Conservation (phyloP, 495 filamentous ascomycete species). For the Hypoxylon intermedium region DNA sequence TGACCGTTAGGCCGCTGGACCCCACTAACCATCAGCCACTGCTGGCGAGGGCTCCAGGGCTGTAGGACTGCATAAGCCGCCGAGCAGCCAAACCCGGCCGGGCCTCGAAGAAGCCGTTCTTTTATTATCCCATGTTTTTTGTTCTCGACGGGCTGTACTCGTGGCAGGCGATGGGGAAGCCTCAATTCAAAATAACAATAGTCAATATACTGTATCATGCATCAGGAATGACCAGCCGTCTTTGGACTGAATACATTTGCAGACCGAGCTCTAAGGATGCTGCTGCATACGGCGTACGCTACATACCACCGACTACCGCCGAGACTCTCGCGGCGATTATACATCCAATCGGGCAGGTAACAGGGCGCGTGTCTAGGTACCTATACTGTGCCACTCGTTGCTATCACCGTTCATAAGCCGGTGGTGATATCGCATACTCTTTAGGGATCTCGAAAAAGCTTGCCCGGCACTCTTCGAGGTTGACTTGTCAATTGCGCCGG, state of each 20-base stretch:
- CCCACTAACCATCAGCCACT: constrained; percentile 21
- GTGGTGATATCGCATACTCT: neutral
- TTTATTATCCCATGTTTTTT: constrained; percentile 24
- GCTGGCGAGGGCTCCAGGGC: neutral
- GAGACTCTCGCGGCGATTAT: constrained; percentile 18
- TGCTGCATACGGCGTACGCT: constrained; percentile 21
- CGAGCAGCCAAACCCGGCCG: constrained; percentile 3
- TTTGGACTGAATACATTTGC: constrained; percentile 7
- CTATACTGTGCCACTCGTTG: too few relatives aligned
- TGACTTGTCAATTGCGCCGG: neutral
- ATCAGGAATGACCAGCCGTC: constrained; percentile 12
- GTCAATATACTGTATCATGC: constrained; percentile 8
- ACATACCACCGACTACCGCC: constrained; percentile 19
- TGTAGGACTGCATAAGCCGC: constrained; percentile 17
- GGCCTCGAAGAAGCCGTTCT: constrained; percentile 23
- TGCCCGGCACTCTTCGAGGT: constrained; percentile 1
- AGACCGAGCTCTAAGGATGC: constrained; percentile 19
- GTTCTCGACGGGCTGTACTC: constrained; percentile 1
- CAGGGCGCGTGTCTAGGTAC: neutral
- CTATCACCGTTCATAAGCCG: constrained; percentile 1
- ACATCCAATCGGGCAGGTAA: constrained; percentile 30
- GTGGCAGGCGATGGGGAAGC: neutral
- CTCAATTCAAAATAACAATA: constrained; percentile 9
- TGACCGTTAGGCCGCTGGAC: constrained; percentile 22
- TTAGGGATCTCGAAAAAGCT: neutral